Conservation (phyloP, 441 rosid species). For the Sinapis alba region DNA sequence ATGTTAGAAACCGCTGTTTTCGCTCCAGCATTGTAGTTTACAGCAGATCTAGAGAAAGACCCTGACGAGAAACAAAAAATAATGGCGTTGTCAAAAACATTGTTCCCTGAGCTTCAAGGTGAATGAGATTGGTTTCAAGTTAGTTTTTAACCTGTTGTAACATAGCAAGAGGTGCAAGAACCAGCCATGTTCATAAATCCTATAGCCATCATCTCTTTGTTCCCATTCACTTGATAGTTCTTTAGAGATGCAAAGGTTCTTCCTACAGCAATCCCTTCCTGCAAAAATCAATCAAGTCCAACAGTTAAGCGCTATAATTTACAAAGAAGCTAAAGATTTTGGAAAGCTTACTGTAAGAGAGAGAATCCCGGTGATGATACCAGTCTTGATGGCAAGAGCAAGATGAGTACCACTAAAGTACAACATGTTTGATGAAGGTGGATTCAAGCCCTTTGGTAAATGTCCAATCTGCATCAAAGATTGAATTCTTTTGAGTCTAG, state of each 20-base stretch:
- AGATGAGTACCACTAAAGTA: conserved; percentile 57
- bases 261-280: conserved; percentile 99
- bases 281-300: not conserved
- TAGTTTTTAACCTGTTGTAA: conserved; percentile 69
- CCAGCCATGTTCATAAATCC: conserved; percentile 98
- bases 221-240: conserved; percentile 94
- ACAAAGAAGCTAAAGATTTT: not conserved
- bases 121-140: conserved; percentile 5
- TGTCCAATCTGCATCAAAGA: conserved; percentile 72
- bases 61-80: conserved; percentile 49
- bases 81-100: conserved; percentile 2
- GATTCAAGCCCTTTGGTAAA: conserved; percentile 94
- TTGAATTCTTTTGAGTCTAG: conserved; percentile 7
- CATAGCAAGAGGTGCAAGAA: conserved; percentile 88
- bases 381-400: conserved; percentile 82
- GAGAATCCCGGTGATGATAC: conserved; percentile 82
- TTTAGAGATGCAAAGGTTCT: conserved; percentile 92
- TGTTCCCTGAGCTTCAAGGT: conserved; percentile 10
- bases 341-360: conserved; percentile 77
- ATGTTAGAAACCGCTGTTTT: conserved; percentile 83
- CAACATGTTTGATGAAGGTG: conserved; percentile 90
- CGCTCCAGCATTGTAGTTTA: conserved; percentile 95
- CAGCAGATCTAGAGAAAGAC: conserved; percentile 91
- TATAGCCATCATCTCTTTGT: conserved; percentile 98
- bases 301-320: not conserved